These are phyloP conservation scores for Aechmea fasciata DNA, from an alignment of 176 grass and related monocot genomes.

Conservation along the genomic window DNA sequence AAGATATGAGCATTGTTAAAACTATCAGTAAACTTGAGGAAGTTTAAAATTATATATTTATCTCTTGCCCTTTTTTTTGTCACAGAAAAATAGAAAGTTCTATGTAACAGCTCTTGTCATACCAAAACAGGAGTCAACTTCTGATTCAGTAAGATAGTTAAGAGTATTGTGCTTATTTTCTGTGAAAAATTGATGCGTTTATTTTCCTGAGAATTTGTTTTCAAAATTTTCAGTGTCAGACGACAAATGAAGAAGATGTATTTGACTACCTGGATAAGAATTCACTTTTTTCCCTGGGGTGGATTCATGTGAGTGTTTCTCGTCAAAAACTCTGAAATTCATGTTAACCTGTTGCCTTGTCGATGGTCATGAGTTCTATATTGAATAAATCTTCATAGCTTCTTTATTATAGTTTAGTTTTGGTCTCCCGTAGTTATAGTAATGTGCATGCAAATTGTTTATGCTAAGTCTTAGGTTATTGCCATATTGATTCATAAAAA, in stretches of 20 bases:
- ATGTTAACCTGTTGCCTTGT: neutral
- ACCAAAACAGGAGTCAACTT: slow-evolving; percentile 43
- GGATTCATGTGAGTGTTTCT: slow-evolving; percentile 43
- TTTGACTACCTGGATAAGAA: slow-evolving; percentile 55
- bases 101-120: slow-evolving; percentile 48
- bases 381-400: too few species aligned
- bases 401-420: too few species aligned
- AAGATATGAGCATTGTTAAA: slow-evolving; percentile 20
- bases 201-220: neutral
- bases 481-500: too few species aligned
- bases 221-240: slow-evolving; percentile 29
- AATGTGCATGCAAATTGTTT: too few species aligned
- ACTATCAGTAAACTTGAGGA: neutral
- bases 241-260: slow-evolving; percentile 62
- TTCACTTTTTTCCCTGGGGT: slow-evolving; percentile 48
- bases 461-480: too few species aligned
- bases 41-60: slow-evolving; percentile 10
- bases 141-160: slow-evolving; percentile 33
- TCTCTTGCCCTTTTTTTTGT: slow-evolving; percentile 11
- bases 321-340: neutral
- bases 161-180: slow-evolving; percentile 1
- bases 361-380: neutral
- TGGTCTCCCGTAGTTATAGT: too few species aligned
- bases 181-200: neutral
- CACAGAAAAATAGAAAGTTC: slow-evolving; percentile 57